phyloP scores from a whole-genome alignment of 345 rosid genomes.

The Pelargonium nanum region DNA sequence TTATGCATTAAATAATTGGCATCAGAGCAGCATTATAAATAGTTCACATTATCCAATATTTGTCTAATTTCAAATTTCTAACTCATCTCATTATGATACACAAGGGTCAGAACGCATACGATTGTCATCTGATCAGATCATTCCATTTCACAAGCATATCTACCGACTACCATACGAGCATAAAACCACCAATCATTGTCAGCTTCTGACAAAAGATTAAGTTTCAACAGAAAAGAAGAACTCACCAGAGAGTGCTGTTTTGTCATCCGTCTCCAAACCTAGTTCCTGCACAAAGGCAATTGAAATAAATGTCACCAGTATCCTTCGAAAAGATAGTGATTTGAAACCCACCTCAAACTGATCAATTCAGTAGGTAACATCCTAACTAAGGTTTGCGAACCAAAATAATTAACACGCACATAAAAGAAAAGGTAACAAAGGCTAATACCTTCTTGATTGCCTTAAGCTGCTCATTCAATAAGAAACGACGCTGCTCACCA shows the following conservation, averaged over 20 bases:
- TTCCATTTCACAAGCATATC: background rate
- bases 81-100: background rate
- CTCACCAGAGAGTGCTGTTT: conserved; percentile 93
- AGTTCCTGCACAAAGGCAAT: conserved; percentile 56
- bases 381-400: no score
- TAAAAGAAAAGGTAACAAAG: conserved; percentile 1
- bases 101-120: background rate
- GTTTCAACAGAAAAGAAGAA: conserved; percentile 12
- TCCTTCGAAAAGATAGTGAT: no score
- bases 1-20: no score
- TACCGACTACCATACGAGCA: background rate
- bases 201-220: conserved; percentile 1
- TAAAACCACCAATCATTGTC: background rate
- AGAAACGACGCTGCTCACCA: conserved; percentile 95
- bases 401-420: no score
- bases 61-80: background rate
- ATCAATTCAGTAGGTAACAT: no score
- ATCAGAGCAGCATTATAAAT: no score
- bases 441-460: conserved; percentile 86
- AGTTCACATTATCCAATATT: no score
- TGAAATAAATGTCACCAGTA: conserved; percentile 13
- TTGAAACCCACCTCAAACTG: no score
- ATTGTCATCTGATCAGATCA: background rate
- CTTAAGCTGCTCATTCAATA: conserved; percentile 96
- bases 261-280: conserved; percentile 97